Evolutionary conservation across 1,284 basidiomycete species (phyloP), one percentile per base, ranked within the genome.

Genomic region (Cryptococcus depauperatus): DNA sequence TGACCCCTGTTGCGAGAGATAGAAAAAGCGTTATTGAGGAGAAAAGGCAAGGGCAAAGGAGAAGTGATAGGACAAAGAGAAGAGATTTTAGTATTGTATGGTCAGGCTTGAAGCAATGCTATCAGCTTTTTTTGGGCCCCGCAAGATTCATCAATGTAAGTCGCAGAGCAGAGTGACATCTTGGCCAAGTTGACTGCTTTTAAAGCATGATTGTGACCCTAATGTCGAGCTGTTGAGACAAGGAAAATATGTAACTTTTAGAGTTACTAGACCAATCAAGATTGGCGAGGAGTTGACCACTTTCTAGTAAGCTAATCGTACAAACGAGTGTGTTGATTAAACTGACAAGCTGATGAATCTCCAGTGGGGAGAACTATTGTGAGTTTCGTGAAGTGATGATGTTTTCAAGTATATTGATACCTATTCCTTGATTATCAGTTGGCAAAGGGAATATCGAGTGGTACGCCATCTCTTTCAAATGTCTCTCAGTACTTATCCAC

Each of bases 141-240:
- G 69, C 68, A 0, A 55, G 68, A 19, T 71, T 71, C 40, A 47
- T 71, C 33, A 71, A 71, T 47, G 68, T 69, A 44, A 50, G 66
- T 58, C 6, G n/a, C n/a, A n/a, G 11, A 16, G 5, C 18, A 21
- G 18, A 34, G 8, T 14, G 13, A 27, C 14, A 22, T n/a, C 14
- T 14, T 5, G 21, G 32, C 28, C 23, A 18, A 14, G 28, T 22
- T 34, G 3, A 25, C 23, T 21, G 18, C 6, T 27, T 19, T 3
- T 21, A 8, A 7, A 69, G 66, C 69, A 71, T 41, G 69, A 71
- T 46, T 71, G 69, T 47, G 48, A 59, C 11, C 68, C 68, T 5
- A 70, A 70, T 46, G 67, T 69, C 29, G 62, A 68, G 48, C 48
- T 71, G 18, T 52, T 61, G 8, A 40, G 61, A 26, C 60, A 62